These are phyloP conservation scores for Crithidia expoeki DNA, from an alignment of 208 protist species.

Conservation along the genomic window DNA sequence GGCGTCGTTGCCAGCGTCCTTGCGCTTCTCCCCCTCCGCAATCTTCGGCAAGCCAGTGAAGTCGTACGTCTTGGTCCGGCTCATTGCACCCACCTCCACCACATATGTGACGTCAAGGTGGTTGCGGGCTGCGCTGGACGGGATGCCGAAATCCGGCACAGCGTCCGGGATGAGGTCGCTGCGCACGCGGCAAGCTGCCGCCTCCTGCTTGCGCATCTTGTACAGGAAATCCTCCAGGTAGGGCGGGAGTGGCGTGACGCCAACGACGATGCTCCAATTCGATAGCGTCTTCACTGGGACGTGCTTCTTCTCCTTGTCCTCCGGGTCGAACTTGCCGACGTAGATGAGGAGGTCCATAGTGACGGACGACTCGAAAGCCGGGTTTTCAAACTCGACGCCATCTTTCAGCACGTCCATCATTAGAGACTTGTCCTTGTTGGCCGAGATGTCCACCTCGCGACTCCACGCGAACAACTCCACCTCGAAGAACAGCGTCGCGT, in stretches of 20 bases:
- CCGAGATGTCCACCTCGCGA: slow-evolving; percentile 75
- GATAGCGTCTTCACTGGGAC: slow-evolving; percentile 51
- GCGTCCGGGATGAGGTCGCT: slow-evolving; percentile 44
- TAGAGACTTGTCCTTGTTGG: slow-evolving; percentile 71
- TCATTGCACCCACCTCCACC: slow-evolving; percentile 67
- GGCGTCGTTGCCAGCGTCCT: slow-evolving; percentile 82
- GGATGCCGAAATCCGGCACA: slow-evolving; percentile 65
- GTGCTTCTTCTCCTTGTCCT: slow-evolving; percentile 40
- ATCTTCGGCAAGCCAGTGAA: slow-evolving; percentile 71
- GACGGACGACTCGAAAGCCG: slow-evolving; percentile 74
- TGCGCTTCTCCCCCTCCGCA: slow-evolving; percentile 60
- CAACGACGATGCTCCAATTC: slow-evolving; percentile 61
- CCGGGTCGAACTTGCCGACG: slow-evolving; percentile 43
- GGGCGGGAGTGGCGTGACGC: slow-evolving; percentile 68
- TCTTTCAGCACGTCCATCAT: slow-evolving; percentile 79
- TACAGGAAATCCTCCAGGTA: slow-evolving; percentile 73
- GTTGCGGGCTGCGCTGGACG: slow-evolving; percentile 27
- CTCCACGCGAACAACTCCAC: slow-evolving; percentile 90
- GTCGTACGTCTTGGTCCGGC: slow-evolving; percentile 66
- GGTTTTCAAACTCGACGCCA: slow-evolving; percentile 80
- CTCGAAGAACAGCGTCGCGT: slow-evolving; percentile 92
- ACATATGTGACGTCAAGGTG: slow-evolving; percentile 64
- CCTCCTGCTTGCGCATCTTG: slow-evolving; percentile 75
- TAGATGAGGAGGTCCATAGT: slow-evolving; percentile 72
- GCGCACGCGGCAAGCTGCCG: slow-evolving; percentile 67